Evolutionary conservation across 805 yeast genomes (phyloP).

Genomic region (Lachancea waltii): DNA sequence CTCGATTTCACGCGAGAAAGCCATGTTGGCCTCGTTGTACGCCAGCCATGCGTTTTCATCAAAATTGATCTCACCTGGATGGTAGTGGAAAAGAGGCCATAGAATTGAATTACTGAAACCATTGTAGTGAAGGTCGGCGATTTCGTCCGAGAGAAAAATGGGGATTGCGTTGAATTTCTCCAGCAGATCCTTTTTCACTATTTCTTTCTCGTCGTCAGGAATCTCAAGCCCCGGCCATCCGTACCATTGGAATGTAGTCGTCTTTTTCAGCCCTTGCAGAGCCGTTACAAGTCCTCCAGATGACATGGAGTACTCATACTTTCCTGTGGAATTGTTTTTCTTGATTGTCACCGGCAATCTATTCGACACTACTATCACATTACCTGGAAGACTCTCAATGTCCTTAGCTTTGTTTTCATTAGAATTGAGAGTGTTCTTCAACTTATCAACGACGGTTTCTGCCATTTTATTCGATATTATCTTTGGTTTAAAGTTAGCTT

Average conservation of each 20-base stretch:
- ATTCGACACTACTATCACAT: slow-evolving; percentile 88
- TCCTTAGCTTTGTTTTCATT: slow-evolving; percentile 13
- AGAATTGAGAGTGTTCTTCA: slow-evolving; percentile 4
- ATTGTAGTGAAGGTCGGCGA: slow-evolving; percentile 94
- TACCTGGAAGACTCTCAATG: slow-evolving; percentile 35
- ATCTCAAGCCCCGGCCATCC: slow-evolving; percentile 97
- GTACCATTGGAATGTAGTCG: slow-evolving; percentile 87
- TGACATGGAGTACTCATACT: slow-evolving; percentile 82
- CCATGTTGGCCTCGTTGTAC: slow-evolving; percentile 82
- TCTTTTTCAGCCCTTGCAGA: slow-evolving; percentile 78
- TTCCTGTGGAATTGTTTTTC: slow-evolving; percentile 47
- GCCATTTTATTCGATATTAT: slow-evolving; percentile 2
- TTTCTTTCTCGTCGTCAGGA: slow-evolving; percentile 64
- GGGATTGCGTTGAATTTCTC: slow-evolving; percentile 86
- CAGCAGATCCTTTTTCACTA: slow-evolving; percentile 63
- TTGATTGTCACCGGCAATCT: slow-evolving; percentile 91
- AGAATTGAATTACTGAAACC: slow-evolving; percentile 91
- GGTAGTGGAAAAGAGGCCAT: slow-evolving; percentile 98
- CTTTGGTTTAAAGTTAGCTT: background rate
- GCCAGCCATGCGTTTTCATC: slow-evolving; percentile 99
- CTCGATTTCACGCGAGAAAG: slow-evolving; percentile 71
- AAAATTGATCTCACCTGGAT: slow-evolving; percentile 98
- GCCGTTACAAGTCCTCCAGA: slow-evolving; percentile 98
- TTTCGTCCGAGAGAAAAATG: slow-evolving; percentile 75
- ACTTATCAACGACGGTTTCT: slow-evolving; percentile 6